Evolutionary conservation across 225 moss, liverwort and hornwort genomes (phyloP).

Genomic region (Thuidium tamariscinum): DNA sequence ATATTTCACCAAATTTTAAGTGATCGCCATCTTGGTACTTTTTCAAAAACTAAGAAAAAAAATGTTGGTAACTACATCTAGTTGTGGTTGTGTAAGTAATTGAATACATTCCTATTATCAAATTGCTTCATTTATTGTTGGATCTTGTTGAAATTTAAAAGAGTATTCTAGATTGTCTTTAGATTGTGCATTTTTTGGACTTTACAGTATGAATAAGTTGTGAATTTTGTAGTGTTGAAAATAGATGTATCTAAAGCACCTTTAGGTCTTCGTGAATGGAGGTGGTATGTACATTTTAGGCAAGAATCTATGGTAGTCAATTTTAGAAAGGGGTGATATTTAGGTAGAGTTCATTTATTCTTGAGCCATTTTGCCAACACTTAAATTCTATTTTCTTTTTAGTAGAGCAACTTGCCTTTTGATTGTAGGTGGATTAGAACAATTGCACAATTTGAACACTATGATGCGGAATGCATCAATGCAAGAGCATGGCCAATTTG

Average conservation of each 20-base stretch:
- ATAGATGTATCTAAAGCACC: not conserved
- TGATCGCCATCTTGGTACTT: too few relatives aligned
- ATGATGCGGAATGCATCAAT: constrained; percentile 32
- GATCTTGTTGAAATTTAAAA: not conserved
- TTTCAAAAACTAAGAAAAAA: too few relatives aligned
- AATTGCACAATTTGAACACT: constrained; percentile 38
- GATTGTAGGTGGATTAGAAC: too few relatives aligned
- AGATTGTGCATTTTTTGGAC: not conserved
- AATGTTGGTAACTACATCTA: not conserved
- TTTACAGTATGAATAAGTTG: not conserved
- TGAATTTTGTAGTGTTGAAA: not conserved
- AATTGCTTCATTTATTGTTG: not conserved
- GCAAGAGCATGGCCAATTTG: not conserved
- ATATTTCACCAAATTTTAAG: too few relatives aligned
- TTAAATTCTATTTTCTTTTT: too few relatives aligned
- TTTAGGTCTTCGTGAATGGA: not conserved
- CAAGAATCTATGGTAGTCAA: not conserved
- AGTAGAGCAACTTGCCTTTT: too few relatives aligned
- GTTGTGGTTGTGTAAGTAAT: not conserved
- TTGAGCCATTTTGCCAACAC: too few relatives aligned
- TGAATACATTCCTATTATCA: not conserved
- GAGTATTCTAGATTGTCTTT: not conserved
- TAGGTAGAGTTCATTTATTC: not conserved
- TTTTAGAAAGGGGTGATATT: not conserved
- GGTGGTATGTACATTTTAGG: not conserved